Evolutionary conservation across 1,284 basidiomycete species (phyloP).

Genomic region (Abortiporus biennis): DNA sequence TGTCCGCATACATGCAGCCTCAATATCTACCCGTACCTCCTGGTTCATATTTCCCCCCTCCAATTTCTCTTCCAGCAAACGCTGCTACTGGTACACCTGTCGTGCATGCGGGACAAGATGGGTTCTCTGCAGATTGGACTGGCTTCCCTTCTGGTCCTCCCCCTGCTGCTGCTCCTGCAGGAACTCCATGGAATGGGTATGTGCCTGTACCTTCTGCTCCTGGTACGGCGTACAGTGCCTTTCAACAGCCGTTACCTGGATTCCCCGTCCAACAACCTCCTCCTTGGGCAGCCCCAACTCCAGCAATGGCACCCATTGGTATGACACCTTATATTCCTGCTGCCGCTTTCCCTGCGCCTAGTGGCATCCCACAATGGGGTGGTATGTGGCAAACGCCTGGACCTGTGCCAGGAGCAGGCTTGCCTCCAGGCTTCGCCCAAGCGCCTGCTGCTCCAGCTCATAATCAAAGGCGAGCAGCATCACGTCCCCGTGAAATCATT

Average conservation of each 20-base stretch:
- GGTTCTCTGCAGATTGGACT: not conserved
- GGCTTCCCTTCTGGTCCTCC: not conserved
- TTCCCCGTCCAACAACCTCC: not conserved
- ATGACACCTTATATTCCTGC: not conserved
- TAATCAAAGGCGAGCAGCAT: not conserved
- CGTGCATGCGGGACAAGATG: not conserved
- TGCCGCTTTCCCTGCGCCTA: not conserved
- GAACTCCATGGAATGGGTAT: no score
- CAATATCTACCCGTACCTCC: not conserved
- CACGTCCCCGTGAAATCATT: not conserved
- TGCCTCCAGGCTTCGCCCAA: not conserved
- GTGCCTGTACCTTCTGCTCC: not conserved
- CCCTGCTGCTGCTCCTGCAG: not conserved
- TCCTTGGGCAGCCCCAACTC: not conserved
- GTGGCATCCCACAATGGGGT: not conserved
- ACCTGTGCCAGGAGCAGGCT: not conserved
- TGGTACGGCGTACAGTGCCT: no score
- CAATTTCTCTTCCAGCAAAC: not conserved
- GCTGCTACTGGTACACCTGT: not conserved
- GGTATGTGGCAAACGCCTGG: no score
- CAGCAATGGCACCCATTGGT: not conserved
- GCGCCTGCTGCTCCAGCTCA: not conserved
- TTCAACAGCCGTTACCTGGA: no score
- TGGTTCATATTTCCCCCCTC: not conserved
- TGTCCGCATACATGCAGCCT: not conserved